phyloP scores from a whole-genome alignment of 2,329 filamentous ascomycete species.

The Didymella sp. region DNA sequence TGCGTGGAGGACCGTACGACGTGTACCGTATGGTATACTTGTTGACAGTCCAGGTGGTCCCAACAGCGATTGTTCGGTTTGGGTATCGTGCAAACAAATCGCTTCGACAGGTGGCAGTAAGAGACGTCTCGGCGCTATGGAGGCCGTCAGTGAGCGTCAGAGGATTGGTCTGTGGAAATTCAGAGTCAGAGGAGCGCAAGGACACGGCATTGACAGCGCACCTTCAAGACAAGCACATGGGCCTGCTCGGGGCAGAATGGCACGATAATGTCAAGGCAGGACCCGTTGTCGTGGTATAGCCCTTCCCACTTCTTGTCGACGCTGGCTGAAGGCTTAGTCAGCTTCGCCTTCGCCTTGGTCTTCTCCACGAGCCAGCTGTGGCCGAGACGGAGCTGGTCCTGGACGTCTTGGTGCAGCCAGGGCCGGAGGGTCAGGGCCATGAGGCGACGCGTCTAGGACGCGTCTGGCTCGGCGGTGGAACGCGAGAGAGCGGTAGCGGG shows the following conservation, averaged over 20 bases:
- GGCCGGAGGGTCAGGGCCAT: conserved; percentile 26
- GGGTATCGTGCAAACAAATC: conserved; percentile 18
- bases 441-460: conserved; percentile 8
- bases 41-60: conserved; percentile 19
- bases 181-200: conserved; percentile 4
- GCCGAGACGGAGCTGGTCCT: conserved; percentile 31
- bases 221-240: conserved; percentile 36
- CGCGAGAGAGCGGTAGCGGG: background rate
- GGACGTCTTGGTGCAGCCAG: conserved; percentile 37
- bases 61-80: background rate
- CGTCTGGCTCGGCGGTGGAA: conserved; percentile 2
- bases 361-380: conserved; percentile 33
- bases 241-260: conserved; percentile 14
- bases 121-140: conserved; percentile 25
- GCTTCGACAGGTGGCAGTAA: conserved; percentile 21
- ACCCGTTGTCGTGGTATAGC: conserved; percentile 47
- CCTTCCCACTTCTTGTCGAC: conserved; percentile 26
- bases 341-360: conserved; percentile 14
- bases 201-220: background rate
- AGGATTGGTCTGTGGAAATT: conserved; percentile 21
- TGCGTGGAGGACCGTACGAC: conserved; percentile 35
- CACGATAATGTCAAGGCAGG: conserved; percentile 39
- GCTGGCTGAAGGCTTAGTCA: conserved; percentile 5
- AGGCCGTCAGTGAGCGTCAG: conserved; percentile 42
- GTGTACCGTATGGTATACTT: conserved; percentile 37